Evolutionary conservation across 257 asterid species (phyloP).

Genomic region (Solanum habrochaites): DNA sequence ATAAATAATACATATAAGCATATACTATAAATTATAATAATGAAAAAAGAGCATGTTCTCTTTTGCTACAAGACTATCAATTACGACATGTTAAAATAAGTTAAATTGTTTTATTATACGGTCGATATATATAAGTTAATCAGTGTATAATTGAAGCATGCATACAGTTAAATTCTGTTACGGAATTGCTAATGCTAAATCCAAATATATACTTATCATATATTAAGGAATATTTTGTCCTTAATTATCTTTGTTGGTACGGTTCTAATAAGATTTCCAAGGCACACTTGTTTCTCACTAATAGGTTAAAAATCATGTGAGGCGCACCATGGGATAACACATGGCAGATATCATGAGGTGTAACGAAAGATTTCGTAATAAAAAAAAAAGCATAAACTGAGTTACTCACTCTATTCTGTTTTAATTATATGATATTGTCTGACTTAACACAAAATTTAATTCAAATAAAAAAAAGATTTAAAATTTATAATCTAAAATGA

Average conservation of each 20-base stretch:
- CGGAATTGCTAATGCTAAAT: background rate
- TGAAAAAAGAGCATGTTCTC: background rate
- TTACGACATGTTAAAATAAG: background rate
- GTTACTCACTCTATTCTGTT: background rate
- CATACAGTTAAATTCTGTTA: background rate
- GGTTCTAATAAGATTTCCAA: constrained; percentile 1
- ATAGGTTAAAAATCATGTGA: constrained; percentile 17
- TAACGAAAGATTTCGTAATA: constrained; percentile 7
- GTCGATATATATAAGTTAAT: background rate
- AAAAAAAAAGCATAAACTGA: background rate
- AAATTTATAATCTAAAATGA: background rate
- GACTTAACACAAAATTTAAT: background rate
- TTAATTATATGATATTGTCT: background rate
- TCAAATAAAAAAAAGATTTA: too few species aligned
- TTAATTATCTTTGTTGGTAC: constrained; percentile 5
- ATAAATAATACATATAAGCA: background rate
- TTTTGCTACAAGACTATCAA: background rate
- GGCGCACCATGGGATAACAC: constrained; percentile 17
- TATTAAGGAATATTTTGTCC: constrained; percentile 5
- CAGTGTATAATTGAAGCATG: background rate
- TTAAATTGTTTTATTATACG: too few species aligned
- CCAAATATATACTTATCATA: background rate
- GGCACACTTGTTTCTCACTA: constrained; percentile 14
- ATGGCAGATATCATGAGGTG: constrained; percentile 20
- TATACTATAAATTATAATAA: background rate